These are phyloP conservation scores for Lolium rigidum DNA, from an alignment of 176 grass and related monocot species.

Conservation along the genomic window DNA sequence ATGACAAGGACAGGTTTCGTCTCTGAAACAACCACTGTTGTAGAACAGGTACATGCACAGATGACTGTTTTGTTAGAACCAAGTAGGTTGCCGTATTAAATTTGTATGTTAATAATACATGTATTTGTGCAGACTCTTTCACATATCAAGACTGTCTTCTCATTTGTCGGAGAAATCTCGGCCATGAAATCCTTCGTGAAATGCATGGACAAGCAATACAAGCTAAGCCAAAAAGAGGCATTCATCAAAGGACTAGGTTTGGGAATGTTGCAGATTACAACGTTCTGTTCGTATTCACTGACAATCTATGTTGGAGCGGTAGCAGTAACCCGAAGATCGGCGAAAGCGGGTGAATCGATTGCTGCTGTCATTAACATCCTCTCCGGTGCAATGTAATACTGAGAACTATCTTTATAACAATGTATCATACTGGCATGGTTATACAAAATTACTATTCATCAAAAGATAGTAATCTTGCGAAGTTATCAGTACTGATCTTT, in stretches of 20 bases:
- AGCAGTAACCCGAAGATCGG: constrained; percentile 45
- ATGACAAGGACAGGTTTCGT: constrained; percentile 42
- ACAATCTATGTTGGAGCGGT: constrained; percentile 62
- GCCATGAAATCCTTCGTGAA: constrained; percentile 50
- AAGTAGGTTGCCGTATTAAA: constrained; percentile 3
- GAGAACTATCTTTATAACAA: constrained; percentile 31
- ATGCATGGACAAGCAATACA: constrained; percentile 57
- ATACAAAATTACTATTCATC: constrained; percentile 8
- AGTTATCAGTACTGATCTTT: background rate
- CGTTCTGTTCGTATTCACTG: constrained; percentile 69
- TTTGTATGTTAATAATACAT: background rate
- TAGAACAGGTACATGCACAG: constrained; percentile 59
- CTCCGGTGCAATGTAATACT: constrained; percentile 66
- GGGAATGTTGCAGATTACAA: constrained; percentile 59
- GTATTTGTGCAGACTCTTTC: constrained; percentile 53
- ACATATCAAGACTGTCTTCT: constrained; percentile 71
- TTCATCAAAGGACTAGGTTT: constrained; percentile 65
- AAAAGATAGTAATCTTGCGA: background rate
- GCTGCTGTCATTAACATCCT: constrained; percentile 72
- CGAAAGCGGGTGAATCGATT: constrained; percentile 55
- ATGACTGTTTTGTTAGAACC: background rate
- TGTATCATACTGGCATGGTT: constrained; percentile 17
- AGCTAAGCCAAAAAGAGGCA: constrained; percentile 67
- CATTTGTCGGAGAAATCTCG: constrained; percentile 63
- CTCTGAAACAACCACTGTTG: constrained; percentile 58